Percentiles rank a stretch among this genome's conserved stretches.
phyloP scores from a whole-genome alignment of 108 stramenopile genomes.

The Cyclostephanos tholiformis region DNA sequence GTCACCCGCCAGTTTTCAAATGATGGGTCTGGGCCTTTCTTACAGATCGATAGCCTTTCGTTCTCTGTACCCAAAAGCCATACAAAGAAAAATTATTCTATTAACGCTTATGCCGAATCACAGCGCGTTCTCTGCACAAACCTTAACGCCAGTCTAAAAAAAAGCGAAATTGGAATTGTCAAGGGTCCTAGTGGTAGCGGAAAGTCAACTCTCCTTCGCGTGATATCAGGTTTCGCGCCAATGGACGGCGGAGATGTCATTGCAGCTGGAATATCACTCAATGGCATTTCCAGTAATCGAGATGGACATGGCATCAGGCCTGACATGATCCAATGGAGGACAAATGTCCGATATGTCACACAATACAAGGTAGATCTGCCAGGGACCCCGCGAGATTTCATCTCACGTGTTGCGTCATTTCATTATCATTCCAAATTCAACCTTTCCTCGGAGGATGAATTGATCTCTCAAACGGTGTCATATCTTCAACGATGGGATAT shows the following conservation, averaged over 20 bases:
- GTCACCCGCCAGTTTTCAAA: conserved; percentile 8
- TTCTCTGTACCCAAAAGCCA: conserved; percentile 45
- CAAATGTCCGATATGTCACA: conserved; percentile 69
- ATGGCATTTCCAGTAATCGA: conserved; percentile 5
- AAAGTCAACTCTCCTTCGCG: conserved; percentile 76
- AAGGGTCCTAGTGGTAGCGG: conserved; percentile 57
- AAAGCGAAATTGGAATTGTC: conserved; percentile 50
- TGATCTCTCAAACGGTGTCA: conserved; percentile 27
- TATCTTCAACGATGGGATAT: conserved; percentile 52
- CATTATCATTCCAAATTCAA: conserved; percentile 13
- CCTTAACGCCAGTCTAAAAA: conserved; percentile 24
- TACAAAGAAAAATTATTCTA: conserved; percentile 5
- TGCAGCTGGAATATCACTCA: conserved; percentile 31
- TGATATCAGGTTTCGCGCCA: conserved; percentile 65
- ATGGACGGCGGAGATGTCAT: conserved; percentile 36
- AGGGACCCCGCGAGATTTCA: conserved; percentile 39
- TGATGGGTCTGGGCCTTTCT: conserved; percentile 2
- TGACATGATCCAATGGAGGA: conserved; percentile 55
- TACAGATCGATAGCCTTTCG: conserved; percentile 31
- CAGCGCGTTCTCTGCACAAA: conserved; percentile 40
- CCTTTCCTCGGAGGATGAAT: conserved; percentile 24
- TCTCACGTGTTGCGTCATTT: conserved; percentile 18
- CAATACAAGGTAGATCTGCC: conserved; percentile 66
- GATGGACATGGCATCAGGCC: conserved; percentile 19
- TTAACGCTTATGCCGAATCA: conserved; percentile 8